phyloP scores from a whole-genome alignment of 768 basidiomycete species.

The Agaricus sinodeliciosus region DNA sequence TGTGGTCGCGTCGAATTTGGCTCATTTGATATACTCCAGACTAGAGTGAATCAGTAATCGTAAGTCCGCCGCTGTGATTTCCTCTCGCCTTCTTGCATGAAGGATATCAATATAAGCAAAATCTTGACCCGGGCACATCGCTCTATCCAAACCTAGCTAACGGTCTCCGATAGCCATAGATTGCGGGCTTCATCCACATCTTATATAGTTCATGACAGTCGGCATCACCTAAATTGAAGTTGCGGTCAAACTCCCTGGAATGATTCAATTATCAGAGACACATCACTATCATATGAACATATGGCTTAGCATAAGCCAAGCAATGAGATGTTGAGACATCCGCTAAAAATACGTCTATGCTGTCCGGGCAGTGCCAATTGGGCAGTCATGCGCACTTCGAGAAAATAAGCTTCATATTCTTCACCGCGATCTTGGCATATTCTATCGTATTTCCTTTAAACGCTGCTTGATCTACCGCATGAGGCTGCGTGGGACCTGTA shows the following conservation, averaged over 20 bases:
- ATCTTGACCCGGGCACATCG: conserved; percentile 19
- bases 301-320: too few species aligned
- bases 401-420: conserved; percentile 6
- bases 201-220: conserved; percentile 14
- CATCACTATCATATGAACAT: too few species aligned
- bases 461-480: background rate
- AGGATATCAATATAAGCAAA: conserved; percentile 20
- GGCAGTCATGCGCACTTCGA: too few species aligned
- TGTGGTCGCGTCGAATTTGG: conserved; percentile 6
- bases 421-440: conserved; percentile 12
- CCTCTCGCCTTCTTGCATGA: background rate
- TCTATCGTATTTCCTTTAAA: conserved; percentile 1
- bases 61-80: conserved; percentile 10
- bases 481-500: background rate
- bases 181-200: conserved; percentile 11
- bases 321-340: too few species aligned
- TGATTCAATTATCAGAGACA: too few species aligned
- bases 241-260: background rate
- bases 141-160: conserved; percentile 2
- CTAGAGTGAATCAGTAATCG: conserved; percentile 17
- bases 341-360: too few species aligned
- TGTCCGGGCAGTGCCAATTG: too few species aligned
- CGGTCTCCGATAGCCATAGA: conserved; percentile 7
- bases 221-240: conserved; percentile 15
- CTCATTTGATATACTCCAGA: conserved; percentile 11